These are phyloP conservation scores for Tulasnella sp. DNA, from an alignment of 768 basidiomycete species.

Conservation along the genomic window DNA sequence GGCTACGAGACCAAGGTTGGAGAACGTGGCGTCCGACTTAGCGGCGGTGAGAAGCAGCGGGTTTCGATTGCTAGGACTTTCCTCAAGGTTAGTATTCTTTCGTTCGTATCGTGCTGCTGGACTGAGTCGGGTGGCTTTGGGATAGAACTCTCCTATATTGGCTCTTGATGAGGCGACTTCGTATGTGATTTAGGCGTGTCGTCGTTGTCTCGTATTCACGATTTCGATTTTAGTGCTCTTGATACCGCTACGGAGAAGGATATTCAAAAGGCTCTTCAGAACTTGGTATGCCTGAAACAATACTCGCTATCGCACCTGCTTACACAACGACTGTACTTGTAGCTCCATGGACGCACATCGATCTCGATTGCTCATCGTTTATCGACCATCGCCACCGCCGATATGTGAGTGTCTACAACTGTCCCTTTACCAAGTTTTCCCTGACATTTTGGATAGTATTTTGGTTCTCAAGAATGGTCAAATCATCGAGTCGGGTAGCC, in stretches of 20 bases:
- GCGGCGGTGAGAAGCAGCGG: slow-evolving; percentile 83
- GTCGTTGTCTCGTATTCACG: slow-evolving; percentile 23
- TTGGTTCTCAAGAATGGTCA: slow-evolving; percentile 83
- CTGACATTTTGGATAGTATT: slow-evolving; percentile 53
- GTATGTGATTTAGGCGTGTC: slow-evolving; percentile 24
- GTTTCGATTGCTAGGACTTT: slow-evolving; percentile 80
- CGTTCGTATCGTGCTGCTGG: slow-evolving; percentile 32
- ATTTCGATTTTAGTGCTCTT: slow-evolving; percentile 42
- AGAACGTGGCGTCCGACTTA: slow-evolving; percentile 75
- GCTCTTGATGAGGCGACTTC: slow-evolving; percentile 70
- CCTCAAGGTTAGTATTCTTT: slow-evolving; percentile 69
- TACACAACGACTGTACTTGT: slow-evolving; percentile 1
- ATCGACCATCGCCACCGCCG: slow-evolving; percentile 47
- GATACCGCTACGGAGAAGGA: slow-evolving; percentile 86
- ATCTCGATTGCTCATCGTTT: slow-evolving; percentile 70
- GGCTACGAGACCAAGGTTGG: slow-evolving; percentile 75
- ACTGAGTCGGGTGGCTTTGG: neutral
- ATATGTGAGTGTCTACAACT: slow-evolving; percentile 30
- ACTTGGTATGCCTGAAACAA: slow-evolving; percentile 35
- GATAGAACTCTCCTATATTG: slow-evolving; percentile 56
- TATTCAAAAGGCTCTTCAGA: slow-evolving; percentile 77
- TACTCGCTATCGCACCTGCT: neutral
- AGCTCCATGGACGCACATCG: slow-evolving; percentile 50
- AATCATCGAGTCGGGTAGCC: slow-evolving; percentile 70
- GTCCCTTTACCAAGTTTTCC: slow-evolving; percentile 32